Evolutionary conservation across 176 grass and related monocot species (phyloP), one percentile per base, ranked within the genome.

Genomic region (Pontederia crassipes): DNA sequence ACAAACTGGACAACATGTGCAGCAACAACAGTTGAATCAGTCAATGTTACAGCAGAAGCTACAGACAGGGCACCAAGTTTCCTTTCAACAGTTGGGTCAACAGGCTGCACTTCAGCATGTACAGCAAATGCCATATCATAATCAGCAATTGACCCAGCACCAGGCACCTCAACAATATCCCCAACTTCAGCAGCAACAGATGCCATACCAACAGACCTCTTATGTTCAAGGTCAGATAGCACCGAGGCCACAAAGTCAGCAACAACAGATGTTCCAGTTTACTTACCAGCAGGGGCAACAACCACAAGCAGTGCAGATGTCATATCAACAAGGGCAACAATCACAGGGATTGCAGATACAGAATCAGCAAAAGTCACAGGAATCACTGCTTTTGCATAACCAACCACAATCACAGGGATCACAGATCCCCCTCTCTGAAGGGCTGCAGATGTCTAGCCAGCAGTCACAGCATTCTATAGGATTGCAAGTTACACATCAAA

Each of bases 181-280:
- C 17, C 35, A 62, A 10, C 12, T 17, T 0, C 79, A 78, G 62
- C 55, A 45, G 12, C 60, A 72, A 40, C 68, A 69, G 7, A 68
- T 72, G 60, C 75, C 74, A 6, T 87, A 95, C 64, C 90, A 87
- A 70, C 80, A 95, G 10, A 26, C 82, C 62, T 56, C 78, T n/a
- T 98, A 88, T 59, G 81, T 82, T 45, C 69, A 73, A 11, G 74
- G 68, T 16, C 27, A 61, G 5, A 15, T 64, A n/a, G 13, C 64
- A 29, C 71, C 50, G 11, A 49, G n/a, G 8, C 60, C 51, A 8
- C 71, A 74, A 35, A 40, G 17, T 28, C 85, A 85, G 17, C 78
- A 74, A 61, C 85, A 48, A 66, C 85, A 60, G 49, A 47, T 14
- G 51, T 16, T 64, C 10, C 82, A 80, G 48, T 68, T 58, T 68